Evolutionary conservation across 192 early-diverging fungal genomes (phyloP).

Genomic region (Rhizophagus prolifer): DNA sequence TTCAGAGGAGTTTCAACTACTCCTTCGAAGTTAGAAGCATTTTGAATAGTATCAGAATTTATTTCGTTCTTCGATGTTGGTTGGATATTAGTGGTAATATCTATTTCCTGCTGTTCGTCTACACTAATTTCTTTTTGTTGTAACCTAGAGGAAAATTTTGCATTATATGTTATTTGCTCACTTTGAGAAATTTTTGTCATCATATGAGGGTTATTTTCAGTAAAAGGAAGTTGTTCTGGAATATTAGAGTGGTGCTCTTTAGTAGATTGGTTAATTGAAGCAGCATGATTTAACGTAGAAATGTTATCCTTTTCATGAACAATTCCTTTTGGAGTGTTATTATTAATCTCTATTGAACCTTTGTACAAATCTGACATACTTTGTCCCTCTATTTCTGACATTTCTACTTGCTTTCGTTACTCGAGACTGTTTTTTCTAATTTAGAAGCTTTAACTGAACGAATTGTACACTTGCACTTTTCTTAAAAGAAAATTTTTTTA

Average conservation of each 20-base stretch:
- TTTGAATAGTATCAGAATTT: slow-evolving; percentile 13
- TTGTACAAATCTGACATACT: background rate
- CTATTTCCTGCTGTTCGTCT: background rate
- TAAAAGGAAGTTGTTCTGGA: background rate
- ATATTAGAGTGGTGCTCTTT: background rate
- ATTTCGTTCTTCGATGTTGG: background rate
- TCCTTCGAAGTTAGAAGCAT: background rate
- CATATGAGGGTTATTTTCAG: background rate
- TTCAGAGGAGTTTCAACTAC: slow-evolving; percentile 24
- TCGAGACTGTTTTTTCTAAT: background rate
- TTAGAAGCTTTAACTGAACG: background rate
- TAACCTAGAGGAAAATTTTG: background rate
- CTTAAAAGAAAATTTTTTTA: background rate
- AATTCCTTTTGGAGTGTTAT: background rate
- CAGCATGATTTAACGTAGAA: background rate
- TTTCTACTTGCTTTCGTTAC: background rate
- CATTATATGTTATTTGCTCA: background rate
- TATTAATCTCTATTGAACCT: slow-evolving; percentile 6
- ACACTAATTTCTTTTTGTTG: slow-evolving; percentile 1
- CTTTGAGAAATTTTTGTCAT: background rate
- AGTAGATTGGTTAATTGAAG: background rate
- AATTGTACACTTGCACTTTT: background rate
- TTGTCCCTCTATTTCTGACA: slow-evolving; percentile 5
- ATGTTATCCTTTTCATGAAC: background rate
- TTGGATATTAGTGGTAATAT: background rate